Percentiles rank a stretch among this genome's conserved stretches.
phyloP scores from a whole-genome alignment of 2,329 filamentous ascomycete genomes.

The Dactylellina cionopaga region DNA sequence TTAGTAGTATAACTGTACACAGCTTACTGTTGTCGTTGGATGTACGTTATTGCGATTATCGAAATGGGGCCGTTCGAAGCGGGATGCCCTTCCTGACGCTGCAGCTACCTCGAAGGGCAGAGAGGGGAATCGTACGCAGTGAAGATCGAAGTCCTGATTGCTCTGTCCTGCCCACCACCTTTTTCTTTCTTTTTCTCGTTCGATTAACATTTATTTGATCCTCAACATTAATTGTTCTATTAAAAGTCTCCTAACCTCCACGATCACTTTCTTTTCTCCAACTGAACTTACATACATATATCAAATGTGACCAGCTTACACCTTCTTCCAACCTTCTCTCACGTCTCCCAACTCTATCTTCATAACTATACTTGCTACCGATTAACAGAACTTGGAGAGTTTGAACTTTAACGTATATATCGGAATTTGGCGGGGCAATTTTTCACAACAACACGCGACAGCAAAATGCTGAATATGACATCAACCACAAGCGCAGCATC shows the following conservation, averaged over 20 bases:
- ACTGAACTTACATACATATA: neutral
- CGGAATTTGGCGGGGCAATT: slow-evolving; percentile 25
- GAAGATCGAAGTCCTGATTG: no score
- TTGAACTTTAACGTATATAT: neutral
- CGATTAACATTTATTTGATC: neutral
- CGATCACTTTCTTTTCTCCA: neutral
- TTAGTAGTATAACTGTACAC: no score
- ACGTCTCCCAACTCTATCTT: neutral
- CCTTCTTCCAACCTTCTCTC: neutral
- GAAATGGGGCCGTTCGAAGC: no score
- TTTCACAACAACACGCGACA: slow-evolving; percentile 18
- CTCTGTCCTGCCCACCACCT: neutral
- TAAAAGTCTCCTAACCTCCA: slow-evolving; percentile 27
- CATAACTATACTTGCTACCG: neutral
- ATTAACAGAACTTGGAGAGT: neutral
- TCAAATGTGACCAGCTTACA: neutral
- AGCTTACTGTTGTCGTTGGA: no score
- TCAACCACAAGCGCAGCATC: slow-evolving; percentile 25
- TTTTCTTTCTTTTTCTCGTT: neutral
- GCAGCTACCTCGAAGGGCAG: no score
- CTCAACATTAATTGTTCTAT: neutral
- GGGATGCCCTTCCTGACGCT: no score
- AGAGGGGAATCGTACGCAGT: no score
- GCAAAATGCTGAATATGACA: slow-evolving; percentile 35
- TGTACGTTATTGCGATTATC: no score